These are phyloP conservation scores for Backusella mclennaniae DNA, from an alignment of 192 early-diverging fungal species.

Conservation along the genomic window DNA sequence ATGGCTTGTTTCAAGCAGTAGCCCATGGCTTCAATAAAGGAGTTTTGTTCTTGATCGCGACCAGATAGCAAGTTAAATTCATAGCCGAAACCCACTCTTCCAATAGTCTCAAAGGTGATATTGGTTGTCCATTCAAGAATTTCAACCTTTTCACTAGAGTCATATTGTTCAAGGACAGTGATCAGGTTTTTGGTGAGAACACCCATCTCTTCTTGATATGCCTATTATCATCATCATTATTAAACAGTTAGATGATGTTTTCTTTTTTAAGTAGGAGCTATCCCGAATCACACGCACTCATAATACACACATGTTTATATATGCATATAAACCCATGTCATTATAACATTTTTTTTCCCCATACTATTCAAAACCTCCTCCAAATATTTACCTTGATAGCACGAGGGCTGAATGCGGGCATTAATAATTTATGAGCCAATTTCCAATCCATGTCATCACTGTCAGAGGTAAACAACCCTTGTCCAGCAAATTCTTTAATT, in stretches of 20 bases:
- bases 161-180: conserved; percentile 34
- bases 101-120: conserved; percentile 58
- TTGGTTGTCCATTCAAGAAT: conserved; percentile 53
- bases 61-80: conserved; percentile 40
- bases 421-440: conserved; percentile 58
- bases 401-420: conserved; percentile 52
- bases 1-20: conserved; percentile 28
- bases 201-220: conserved; percentile 45
- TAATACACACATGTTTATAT: background rate
- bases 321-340: background rate
- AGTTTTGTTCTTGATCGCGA: conserved; percentile 24
- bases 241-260: no score
- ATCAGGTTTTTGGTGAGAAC: conserved; percentile 29
- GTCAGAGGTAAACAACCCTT: conserved; percentile 53
- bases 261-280: background rate
- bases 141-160: conserved; percentile 30
- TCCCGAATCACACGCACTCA: background rate
- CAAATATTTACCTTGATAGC: conserved; percentile 27
- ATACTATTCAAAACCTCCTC: background rate
- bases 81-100: conserved; percentile 54
- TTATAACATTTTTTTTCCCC: background rate
- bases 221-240: background rate
- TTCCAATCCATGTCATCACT: conserved; percentile 51
- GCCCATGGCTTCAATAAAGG: conserved; percentile 34
- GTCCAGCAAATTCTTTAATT: conserved; percentile 46